A percentile compares a stretch with the other conserved stretches of the same genome.
Conservation (phyloP, 1,284 basidiomycete genomes). For the Ceratobasidium sp. region DNA sequence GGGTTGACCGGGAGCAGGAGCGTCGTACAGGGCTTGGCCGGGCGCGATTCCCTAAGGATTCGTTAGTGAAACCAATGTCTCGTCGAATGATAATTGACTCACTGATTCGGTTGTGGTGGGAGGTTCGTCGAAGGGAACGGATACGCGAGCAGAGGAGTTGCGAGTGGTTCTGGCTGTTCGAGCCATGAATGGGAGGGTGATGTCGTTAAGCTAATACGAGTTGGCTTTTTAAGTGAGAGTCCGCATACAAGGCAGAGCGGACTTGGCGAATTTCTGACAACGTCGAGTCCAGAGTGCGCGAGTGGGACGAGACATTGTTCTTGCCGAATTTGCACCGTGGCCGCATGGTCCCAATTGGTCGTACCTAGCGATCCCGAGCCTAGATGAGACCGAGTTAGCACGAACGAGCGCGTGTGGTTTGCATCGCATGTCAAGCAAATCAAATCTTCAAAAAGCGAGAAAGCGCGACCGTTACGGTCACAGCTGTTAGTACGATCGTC, state of each 20-base stretch:
- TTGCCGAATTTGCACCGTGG: background rate
- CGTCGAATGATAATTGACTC: background rate
- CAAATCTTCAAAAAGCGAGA: background rate
- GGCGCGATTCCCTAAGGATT: slow-evolving; percentile 4
- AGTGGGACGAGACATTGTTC: background rate
- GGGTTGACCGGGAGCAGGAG: background rate
- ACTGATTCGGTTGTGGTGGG: slow-evolving; percentile 1
- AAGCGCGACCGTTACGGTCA: background rate
- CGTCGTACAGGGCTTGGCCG: background rate
- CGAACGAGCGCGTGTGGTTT: background rate
- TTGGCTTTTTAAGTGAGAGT: background rate
- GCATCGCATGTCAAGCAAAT: background rate
- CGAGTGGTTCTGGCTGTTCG: background rate
- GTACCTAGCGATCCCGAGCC: background rate
- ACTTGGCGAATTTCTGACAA: background rate
- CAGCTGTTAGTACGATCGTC: too few relatives aligned
- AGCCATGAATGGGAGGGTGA: slow-evolving; percentile 5
- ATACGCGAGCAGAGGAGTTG: slow-evolving; percentile 3
- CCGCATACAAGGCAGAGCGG: background rate
- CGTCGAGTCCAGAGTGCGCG: background rate
- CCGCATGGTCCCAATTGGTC: background rate
- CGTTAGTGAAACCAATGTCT: background rate
- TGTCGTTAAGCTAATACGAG: background rate
- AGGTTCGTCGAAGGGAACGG: background rate
- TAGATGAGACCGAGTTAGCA: slow-evolving; percentile 1